Conservation (phyloP, 768 basidiomycete species). For the Termitomyces bulborhizus region DNA sequence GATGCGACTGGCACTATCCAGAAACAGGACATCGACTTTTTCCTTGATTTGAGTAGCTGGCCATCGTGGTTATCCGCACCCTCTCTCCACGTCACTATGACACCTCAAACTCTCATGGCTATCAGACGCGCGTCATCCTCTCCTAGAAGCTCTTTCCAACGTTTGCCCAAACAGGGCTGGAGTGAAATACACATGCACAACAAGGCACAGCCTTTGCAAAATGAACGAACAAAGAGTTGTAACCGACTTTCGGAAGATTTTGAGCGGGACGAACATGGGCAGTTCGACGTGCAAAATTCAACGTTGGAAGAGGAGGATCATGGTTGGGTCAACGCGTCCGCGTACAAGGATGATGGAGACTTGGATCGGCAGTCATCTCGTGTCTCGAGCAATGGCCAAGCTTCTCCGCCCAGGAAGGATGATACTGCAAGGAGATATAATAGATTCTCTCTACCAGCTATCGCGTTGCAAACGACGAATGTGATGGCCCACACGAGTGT, state of each 20-base stretch:
- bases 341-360: not conserved
- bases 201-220: conserved; percentile 27
- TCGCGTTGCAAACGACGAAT: conserved; percentile 66
- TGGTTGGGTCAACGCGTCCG: not conserved
- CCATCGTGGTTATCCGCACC: conserved; percentile 57
- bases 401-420: conserved; percentile 36
- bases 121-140: conserved; percentile 24
- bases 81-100: conserved; percentile 31
- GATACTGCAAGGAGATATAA: conserved; percentile 56
- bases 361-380: not conserved
- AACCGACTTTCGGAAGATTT: conserved; percentile 66
- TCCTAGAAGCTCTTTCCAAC: conserved; percentile 10
- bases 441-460: conserved; percentile 72
- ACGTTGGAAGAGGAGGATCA: conserved; percentile 13
- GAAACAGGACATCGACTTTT: conserved; percentile 27
- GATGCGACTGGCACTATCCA: conserved; percentile 8
- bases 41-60: conserved; percentile 45
- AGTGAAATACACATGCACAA: conserved; percentile 15
- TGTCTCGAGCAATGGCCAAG: conserved; percentile 3
- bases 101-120: conserved; percentile 44
- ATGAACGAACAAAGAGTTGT: conserved; percentile 53
- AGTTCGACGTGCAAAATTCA: conserved; percentile 10
- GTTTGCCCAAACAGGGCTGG: conserved; percentile 3
- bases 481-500: conserved; percentile 53
- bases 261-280: conserved; percentile 23